Evolutionary conservation across 2,329 filamentous ascomycete species (phyloP).

Genomic region (Trichoderma guizhouense): DNA sequence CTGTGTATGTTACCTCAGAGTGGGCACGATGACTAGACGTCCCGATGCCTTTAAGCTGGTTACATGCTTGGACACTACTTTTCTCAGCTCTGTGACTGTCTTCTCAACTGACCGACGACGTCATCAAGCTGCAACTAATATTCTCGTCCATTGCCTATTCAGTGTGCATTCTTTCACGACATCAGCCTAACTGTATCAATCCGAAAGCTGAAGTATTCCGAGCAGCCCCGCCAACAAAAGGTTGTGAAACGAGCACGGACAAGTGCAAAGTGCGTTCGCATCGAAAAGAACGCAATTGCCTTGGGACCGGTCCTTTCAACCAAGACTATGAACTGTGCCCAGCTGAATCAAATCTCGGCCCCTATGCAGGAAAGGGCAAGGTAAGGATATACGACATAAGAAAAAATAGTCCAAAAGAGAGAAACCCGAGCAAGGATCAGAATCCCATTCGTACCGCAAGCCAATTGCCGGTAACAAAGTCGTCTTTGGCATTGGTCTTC

Average conservation of each 20-base stretch:
- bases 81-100: neutral
- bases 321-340: neutral
- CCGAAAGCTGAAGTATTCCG: neutral
- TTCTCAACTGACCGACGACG: neutral
- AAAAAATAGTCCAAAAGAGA: neutral
- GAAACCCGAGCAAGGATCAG: neutral
- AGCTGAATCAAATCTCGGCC: neutral
- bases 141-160: neutral
- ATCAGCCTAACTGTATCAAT: neutral
- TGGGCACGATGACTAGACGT: neutral
- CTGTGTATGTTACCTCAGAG: neutral
- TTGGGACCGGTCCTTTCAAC: neutral
- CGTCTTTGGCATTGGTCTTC: neutral
- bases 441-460: neutral
- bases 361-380: neutral
- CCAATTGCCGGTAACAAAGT: neutral
- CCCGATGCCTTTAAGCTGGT: neutral
- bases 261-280: neutral
- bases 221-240: neutral
- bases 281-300: neutral
- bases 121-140: neutral
- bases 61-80: neutral
- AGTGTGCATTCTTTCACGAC: neutral
- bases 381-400: neutral
- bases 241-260: neutral